Conservation (phyloP, 352 stramenopile genomes). For the Blastocystis sp. region DNA sequence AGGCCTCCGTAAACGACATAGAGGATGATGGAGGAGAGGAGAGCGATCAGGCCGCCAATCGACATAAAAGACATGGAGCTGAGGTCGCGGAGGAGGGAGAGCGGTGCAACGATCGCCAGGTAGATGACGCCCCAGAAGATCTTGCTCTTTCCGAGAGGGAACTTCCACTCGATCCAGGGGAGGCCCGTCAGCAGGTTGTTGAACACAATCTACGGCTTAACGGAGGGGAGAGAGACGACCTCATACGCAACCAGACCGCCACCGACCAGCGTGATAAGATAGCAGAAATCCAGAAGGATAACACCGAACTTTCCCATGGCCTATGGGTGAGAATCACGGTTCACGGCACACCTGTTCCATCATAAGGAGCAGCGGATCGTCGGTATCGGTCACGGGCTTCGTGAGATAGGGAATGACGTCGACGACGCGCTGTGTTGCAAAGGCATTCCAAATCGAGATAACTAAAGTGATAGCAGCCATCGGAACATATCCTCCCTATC, state of each 20-base stretch:
- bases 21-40: slow-evolving; percentile 28
- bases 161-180: slow-evolving; percentile 18
- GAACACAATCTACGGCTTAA: slow-evolving; percentile 27
- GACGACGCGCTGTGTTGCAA: slow-evolving; percentile 26
- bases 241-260: slow-evolving; percentile 46
- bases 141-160: background rate
- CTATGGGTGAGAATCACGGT: background rate
- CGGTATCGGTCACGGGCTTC: slow-evolving; percentile 29
- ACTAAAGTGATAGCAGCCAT: slow-evolving; percentile 26
- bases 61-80: slow-evolving; percentile 64
- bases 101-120: slow-evolving; percentile 1
- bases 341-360: slow-evolving; percentile 14
- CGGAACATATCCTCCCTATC: slow-evolving; percentile 35
- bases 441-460: slow-evolving; percentile 48
- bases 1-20: slow-evolving; percentile 38
- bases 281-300: slow-evolving; percentile 38
- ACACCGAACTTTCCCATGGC: slow-evolving; percentile 4
- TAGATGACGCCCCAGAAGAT: slow-evolving; percentile 34
- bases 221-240: background rate
- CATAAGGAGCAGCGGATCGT: slow-evolving; percentile 48
- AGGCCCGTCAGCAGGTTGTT: slow-evolving; percentile 20
- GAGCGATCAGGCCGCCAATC: slow-evolving; percentile 27
- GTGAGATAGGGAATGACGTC: slow-evolving; percentile 43
- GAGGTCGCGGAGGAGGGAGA: slow-evolving; percentile 45
- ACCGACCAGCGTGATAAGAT: slow-evolving; percentile 34